A percentile compares a stretch with the other conserved stretches of the same genome.
phyloP scores from a whole-genome alignment of 257 asterid species.

The Capsicum chinense region DNA sequence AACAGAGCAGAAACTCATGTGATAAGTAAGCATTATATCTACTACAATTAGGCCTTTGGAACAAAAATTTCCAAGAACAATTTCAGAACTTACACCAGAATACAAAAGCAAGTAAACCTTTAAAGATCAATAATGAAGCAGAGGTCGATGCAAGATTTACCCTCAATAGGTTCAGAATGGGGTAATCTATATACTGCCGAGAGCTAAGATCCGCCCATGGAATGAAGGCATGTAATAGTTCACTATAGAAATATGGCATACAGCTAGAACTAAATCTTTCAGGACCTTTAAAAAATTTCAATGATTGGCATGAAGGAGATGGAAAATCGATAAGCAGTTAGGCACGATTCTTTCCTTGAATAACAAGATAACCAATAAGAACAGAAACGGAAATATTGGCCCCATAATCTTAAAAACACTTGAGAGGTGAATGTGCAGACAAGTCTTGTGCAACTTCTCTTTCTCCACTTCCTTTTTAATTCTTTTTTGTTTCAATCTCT shows the following conservation, averaged over 20 bases:
- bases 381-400: conserved; percentile 1
- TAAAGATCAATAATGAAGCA: conserved; percentile 8
- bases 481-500: background rate
- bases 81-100: background rate
- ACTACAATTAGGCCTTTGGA: background rate
- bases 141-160: conserved; percentile 4
- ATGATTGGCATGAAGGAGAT: conserved; percentile 16
- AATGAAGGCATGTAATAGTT: background rate
- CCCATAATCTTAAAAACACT: background rate
- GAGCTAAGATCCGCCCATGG: background rate
- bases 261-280: conserved; percentile 5
- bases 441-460: background rate
- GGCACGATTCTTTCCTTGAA: background rate
- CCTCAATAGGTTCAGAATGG: background rate
- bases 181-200: background rate
- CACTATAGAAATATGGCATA: background rate
- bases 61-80: background rate
- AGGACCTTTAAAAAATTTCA: background rate
- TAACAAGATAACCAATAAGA: conserved; percentile 12
- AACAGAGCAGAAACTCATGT: background rate
- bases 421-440: conserved; percentile 1
- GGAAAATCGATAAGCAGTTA: background rate
- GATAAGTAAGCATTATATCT: background rate
- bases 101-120: conserved; percentile 16
- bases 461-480: background rate